phyloP scores from a whole-genome alignment of 768 basidiomycete genomes.

The Pleurotus djamor region DNA sequence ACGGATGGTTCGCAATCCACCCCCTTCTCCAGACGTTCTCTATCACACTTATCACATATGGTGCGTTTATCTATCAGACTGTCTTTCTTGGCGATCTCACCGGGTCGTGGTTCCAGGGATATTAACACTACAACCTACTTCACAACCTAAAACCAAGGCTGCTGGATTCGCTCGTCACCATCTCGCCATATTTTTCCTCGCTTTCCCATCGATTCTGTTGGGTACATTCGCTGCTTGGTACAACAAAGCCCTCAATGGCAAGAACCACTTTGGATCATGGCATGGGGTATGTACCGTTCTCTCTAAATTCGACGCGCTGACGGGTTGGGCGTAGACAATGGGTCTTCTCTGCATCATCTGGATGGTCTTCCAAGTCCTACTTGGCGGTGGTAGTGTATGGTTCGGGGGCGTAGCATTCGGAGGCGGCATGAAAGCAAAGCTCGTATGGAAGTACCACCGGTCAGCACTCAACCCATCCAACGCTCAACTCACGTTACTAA shows the following conservation, averaged over 20 bases:
- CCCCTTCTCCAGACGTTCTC: constrained; percentile 61
- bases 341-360: constrained; percentile 63
- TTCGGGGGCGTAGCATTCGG: constrained; percentile 68
- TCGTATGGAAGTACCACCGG: constrained; percentile 86
- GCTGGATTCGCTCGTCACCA: constrained; percentile 74
- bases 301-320: not conserved
- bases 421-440: constrained; percentile 68
- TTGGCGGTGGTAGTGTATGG: constrained; percentile 83
- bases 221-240: constrained; percentile 61
- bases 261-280: constrained; percentile 68
- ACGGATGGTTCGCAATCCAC: constrained; percentile 68
- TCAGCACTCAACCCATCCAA: constrained; percentile 19
- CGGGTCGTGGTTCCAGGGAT: constrained; percentile 45
- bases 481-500: too few relatives aligned
- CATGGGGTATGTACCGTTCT: constrained; percentile 50
- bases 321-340: constrained; percentile 42
- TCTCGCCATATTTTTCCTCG: constrained; percentile 50
- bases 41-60: constrained; percentile 56
- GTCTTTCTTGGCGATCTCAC: not conserved
- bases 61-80: constrained; percentile 29
- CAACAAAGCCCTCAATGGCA: constrained; percentile 52
- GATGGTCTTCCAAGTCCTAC: constrained; percentile 54
- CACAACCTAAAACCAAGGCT: constrained; percentile 60
- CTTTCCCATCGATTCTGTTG: constrained; percentile 52
- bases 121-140: constrained; percentile 73